These are phyloP conservation scores for Pulchroboletus neoregius DNA, from an alignment of 1,284 basidiomycete species.

Conservation along the genomic window DNA sequence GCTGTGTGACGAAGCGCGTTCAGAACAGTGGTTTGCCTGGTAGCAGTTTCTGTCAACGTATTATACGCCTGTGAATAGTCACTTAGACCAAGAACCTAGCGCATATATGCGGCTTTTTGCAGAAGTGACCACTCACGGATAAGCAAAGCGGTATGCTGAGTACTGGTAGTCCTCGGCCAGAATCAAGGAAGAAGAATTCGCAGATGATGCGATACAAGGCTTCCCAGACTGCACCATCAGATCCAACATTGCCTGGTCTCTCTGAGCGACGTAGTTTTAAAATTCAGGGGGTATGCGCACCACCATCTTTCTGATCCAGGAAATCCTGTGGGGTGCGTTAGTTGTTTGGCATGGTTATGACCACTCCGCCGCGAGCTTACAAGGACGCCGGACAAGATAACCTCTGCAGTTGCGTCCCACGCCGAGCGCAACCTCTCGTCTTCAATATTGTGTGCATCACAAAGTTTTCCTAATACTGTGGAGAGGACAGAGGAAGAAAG, in stretches of 20 bases:
- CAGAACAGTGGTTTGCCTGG: constrained; percentile 28
- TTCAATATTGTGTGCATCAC: constrained; percentile 12
- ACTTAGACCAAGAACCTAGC: constrained; percentile 5
- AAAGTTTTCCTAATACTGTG: constrained; percentile 33
- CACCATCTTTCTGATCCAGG: constrained; percentile 21
- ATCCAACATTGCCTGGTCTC: constrained; percentile 13
- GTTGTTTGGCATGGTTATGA: constrained; percentile 6
- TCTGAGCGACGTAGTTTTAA: background rate
- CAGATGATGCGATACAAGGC: constrained; percentile 29
- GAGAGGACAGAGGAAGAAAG: constrained; percentile 34
- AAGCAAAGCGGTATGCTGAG: constrained; percentile 21
- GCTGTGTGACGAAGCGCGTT: constrained; percentile 32
- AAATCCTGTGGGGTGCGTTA: constrained; percentile 28
- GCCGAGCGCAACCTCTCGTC: constrained; percentile 15
- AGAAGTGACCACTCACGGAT: constrained; percentile 21
- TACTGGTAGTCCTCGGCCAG: constrained; percentile 2
- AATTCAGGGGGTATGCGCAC: constrained; percentile 13
- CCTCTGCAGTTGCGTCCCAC: constrained; percentile 39
- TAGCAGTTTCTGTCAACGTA: constrained; percentile 33
- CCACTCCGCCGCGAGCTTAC: constrained; percentile 26
- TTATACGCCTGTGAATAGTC: constrained; percentile 33
- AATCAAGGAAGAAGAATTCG: constrained; percentile 31
- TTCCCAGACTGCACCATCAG: constrained; percentile 21
- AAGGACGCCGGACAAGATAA: constrained; percentile 43
- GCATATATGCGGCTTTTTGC: constrained; percentile 31